Evolutionary conservation across 805 yeast genomes (phyloP).

Genomic region (Saccharomycopsis fodiens): DNA sequence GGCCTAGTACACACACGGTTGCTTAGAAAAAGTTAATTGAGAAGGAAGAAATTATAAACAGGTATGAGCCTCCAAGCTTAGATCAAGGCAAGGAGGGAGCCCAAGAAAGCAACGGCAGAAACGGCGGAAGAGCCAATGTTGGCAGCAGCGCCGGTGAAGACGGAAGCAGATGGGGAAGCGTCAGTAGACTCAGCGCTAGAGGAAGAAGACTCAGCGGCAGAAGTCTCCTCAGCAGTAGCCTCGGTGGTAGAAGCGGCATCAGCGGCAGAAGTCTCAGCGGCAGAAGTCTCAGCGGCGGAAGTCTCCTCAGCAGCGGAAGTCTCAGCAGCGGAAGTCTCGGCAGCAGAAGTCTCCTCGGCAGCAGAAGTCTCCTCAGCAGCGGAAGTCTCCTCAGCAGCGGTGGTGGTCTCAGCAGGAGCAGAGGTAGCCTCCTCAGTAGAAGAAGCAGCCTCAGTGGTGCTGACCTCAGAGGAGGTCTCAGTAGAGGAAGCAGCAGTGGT

Average conservation of each 20-base stretch:
- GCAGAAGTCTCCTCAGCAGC: no score
- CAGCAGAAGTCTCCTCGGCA: slow-evolving; percentile 7
- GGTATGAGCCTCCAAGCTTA: background rate
- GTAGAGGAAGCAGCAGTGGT: slow-evolving; percentile 4
- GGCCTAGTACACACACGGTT: no score
- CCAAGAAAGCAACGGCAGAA: slow-evolving; percentile 4
- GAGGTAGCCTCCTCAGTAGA: slow-evolving; percentile 2
- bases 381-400: slow-evolving; percentile 5
- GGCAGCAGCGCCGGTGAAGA: slow-evolving; percentile 16
- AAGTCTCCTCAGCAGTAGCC: slow-evolving; percentile 5
- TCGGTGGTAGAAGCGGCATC: slow-evolving; percentile 6
- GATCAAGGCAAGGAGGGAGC: background rate
- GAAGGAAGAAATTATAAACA: background rate
- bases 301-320: slow-evolving; percentile 7
- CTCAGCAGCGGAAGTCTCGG: slow-evolving; percentile 16
- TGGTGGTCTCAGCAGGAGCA: slow-evolving; percentile 4
- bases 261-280: slow-evolving; percentile 11
- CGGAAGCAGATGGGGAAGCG: slow-evolving; percentile 17
- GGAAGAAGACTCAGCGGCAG: slow-evolving; percentile 9
- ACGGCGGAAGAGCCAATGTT: slow-evolving; percentile 13
- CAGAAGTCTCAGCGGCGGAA: slow-evolving; percentile 5
- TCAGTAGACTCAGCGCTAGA: slow-evolving; percentile 19
- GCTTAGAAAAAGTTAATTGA: background rate
- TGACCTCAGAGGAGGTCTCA: slow-evolving; percentile 4
- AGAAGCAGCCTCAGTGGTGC: slow-evolving; percentile 6